These are phyloP conservation scores for Polysphondylium violaceum DNA, from an alignment of 78 protist genomes.

Conservation along the genomic window DNA sequence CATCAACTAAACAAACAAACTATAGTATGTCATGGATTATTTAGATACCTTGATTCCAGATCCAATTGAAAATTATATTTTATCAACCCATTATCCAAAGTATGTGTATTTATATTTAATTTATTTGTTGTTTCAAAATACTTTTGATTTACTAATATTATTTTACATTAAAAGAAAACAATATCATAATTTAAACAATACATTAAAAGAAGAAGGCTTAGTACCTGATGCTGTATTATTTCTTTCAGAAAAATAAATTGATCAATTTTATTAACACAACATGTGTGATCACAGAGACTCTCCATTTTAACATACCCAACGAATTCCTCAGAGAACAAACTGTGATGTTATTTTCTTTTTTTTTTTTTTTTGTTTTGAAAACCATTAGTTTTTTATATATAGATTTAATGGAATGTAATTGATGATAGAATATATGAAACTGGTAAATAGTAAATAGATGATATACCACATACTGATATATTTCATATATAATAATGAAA, in stretches of 20 bases:
- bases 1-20: not conserved
- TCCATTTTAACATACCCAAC: no score
- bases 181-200: not conserved
- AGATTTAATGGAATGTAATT: no score
- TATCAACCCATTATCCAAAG: conserved; percentile 61
- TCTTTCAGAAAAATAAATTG: conserved; percentile 50
- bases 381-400: no score
- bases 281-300: no score
- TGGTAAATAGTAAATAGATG: no score
- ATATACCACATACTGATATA: no score
- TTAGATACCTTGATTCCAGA: conserved; percentile 62
- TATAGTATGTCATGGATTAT: conserved; percentile 31
- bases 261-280: no score
- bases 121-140: not conserved
- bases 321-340: no score
- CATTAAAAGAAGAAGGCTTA: conserved; percentile 34
- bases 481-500: no score
- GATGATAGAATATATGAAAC: no score
- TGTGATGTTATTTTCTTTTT: no score
- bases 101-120: not conserved
- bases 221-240: conserved; percentile 51
- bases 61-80: conserved; percentile 45
- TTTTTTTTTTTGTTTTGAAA: no score
- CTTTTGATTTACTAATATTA: not conserved
- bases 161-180: conserved; percentile 5